These are phyloP conservation scores for Pterocarpus macrocarpus DNA, from an alignment of 306 rosid genomes.

Conservation along the genomic window DNA sequence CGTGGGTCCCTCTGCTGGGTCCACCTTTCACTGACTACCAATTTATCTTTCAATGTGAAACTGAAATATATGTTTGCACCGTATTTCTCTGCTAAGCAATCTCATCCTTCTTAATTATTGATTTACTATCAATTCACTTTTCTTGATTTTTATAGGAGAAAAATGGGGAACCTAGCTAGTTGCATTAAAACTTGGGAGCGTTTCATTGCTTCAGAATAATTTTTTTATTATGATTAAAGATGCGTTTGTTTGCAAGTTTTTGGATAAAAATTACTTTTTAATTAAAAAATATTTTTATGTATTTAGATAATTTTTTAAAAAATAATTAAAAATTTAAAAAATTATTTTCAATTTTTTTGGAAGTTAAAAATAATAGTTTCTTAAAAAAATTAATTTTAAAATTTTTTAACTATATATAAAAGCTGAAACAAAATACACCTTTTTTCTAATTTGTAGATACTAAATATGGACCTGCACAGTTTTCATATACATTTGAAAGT, in stretches of 20 bases:
- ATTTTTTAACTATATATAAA: too few relatives aligned
- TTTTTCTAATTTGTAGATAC: background rate
- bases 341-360: too few relatives aligned
- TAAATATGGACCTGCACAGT: background rate
- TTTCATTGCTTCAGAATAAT: background rate
- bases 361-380: too few relatives aligned
- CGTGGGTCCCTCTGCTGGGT: conserved; percentile 5
- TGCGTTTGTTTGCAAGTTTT: too few relatives aligned
- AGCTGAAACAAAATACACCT: too few relatives aligned
- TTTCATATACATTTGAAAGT: too few relatives aligned
- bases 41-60: background rate
- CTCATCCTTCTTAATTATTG: background rate
- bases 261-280: too few relatives aligned
- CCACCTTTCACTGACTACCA: background rate
- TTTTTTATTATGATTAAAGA: background rate
- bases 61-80: background rate
- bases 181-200: background rate
- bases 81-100: background rate
- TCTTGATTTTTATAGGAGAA: background rate
- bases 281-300: too few relatives aligned
- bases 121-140: background rate
- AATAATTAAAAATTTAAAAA: too few relatives aligned
- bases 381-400: too few relatives aligned
- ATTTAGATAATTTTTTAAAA: too few relatives aligned
- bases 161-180: background rate